A percentile compares a stretch with the other conserved stretches of the same genome.
phyloP scores from a whole-genome alignment of 164 flowering plant species.

The Kalanchoe fedtschenkoi region DNA sequence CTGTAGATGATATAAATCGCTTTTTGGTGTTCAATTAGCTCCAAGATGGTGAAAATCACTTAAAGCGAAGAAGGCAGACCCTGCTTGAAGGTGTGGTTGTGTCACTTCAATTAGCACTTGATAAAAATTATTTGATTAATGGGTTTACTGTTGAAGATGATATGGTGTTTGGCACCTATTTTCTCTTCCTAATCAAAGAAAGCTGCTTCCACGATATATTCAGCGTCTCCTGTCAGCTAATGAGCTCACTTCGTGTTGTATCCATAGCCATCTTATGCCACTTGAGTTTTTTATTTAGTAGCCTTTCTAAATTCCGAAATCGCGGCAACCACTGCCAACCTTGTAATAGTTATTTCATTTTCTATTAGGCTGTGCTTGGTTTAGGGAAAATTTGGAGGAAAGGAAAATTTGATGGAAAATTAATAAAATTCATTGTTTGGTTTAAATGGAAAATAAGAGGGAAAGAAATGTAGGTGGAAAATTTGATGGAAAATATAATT shows the following conservation, averaged over 20 bases:
- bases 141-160: slow-evolving; percentile 57
- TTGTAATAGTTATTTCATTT: slow-evolving; percentile 39
- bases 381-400: no score
- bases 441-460: no score
- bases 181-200: slow-evolving; percentile 82
- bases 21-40: slow-evolving; percentile 38
- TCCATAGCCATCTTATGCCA: slow-evolving; percentile 94
- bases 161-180: slow-evolving; percentile 59
- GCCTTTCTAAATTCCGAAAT: slow-evolving; percentile 48
- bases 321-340: slow-evolving; percentile 41
- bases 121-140: slow-evolving; percentile 30
- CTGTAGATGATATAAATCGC: slow-evolving; percentile 55
- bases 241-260: slow-evolving; percentile 67
- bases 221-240: slow-evolving; percentile 60
- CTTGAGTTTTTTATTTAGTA: slow-evolving; percentile 79
- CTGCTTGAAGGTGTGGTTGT: slow-evolving; percentile 50
- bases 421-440: no score
- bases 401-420: no score
- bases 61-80: slow-evolving; percentile 31
- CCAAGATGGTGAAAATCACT: no score
- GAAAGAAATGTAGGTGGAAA: no score
- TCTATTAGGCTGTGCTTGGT: no score
- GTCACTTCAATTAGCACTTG: slow-evolving; percentile 46
- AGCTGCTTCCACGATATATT: slow-evolving; percentile 57
- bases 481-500: no score